Evolutionary conservation across 2,329 filamentous ascomycete genomes (phyloP), one percentile per base, ranked within the genome.

Genomic region (Aspergillus ruber): DNA sequence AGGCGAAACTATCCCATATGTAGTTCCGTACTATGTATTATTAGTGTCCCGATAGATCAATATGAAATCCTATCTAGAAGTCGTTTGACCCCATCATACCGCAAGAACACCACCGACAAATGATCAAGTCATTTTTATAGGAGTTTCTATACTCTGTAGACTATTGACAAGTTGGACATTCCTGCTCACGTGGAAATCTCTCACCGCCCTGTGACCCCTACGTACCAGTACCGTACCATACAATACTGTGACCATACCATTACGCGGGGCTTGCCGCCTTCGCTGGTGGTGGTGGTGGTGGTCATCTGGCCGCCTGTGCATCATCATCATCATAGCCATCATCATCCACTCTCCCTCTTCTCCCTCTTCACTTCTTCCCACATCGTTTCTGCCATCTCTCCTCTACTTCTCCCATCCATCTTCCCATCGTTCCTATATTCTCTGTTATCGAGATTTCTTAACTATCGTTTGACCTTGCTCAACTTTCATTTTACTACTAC

Each of bases 221-320:
- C 25, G 25, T 29, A 29, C 10, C 25, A 29, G 25, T 29, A 29
- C 25, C 9, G 12, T 29, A 29, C 25, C 10, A 29, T 29, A 29
- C 8, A 9, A 29, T 29, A 29, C 25, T 4, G 25, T 29, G 10
- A 29, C 25, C 51, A 53, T 49, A 38, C 47, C 38, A 54, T 55
- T 59, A 56, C 59, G 60, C 60, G 60, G 60, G 60, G 60, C 56
- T 29, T 56, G 47, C 49, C 48, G 50, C 49, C 54, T 55, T 58
- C 45, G 20, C 40, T 45, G 25, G 25, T 29, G 25, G 25, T 29
- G 25, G 25, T n/a, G n/a, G 23, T 23, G 23, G 25, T 29, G 25
- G 25, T 29, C 25, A 29, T 29, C 25, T 29, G 25, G 25, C 25
- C 25, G 25, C 25, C 25, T 29, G 25, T 29, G 25, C 25, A 29